These are phyloP conservation scores for Guillardia theta DNA, from an alignment of 78 protist species.

Conservation along the genomic window DNA sequence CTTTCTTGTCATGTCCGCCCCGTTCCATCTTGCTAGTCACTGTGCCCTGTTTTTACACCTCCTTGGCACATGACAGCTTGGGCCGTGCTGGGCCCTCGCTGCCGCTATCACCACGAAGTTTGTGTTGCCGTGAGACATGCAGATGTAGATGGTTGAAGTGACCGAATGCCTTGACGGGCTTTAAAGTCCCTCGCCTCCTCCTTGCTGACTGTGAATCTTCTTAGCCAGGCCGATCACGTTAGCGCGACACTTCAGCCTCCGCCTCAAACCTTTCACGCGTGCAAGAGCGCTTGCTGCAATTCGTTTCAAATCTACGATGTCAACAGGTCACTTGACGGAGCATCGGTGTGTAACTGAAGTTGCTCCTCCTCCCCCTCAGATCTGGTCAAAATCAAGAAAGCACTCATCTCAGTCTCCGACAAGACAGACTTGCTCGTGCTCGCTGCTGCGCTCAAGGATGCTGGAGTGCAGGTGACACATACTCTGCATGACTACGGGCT, in stretches of 20 bases:
- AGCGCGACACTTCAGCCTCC: background rate
- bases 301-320: background rate
- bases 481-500: too few species aligned
- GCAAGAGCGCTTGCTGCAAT: background rate
- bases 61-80: background rate
- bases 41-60: background rate
- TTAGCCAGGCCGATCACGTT: background rate
- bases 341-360: background rate
- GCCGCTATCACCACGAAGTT: too few species aligned
- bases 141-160: too few species aligned
- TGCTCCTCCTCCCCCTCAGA: background rate
- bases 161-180: too few species aligned
- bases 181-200: too few species aligned
- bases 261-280: background rate
- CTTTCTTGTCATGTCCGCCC: background rate
- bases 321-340: too few species aligned
- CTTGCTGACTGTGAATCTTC: background rate
- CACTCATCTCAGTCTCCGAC: constrained; percentile 61
- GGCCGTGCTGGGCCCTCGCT: too few species aligned
- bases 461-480: background rate
- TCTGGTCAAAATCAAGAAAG: constrained; percentile 23
- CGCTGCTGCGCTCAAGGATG: constrained; percentile 28
- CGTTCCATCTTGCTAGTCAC: background rate
- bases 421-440: constrained; percentile 36
- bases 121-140: too few species aligned